phyloP scores from a whole-genome alignment of 1,284 basidiomycete species.

The Peniophora sp. region DNA sequence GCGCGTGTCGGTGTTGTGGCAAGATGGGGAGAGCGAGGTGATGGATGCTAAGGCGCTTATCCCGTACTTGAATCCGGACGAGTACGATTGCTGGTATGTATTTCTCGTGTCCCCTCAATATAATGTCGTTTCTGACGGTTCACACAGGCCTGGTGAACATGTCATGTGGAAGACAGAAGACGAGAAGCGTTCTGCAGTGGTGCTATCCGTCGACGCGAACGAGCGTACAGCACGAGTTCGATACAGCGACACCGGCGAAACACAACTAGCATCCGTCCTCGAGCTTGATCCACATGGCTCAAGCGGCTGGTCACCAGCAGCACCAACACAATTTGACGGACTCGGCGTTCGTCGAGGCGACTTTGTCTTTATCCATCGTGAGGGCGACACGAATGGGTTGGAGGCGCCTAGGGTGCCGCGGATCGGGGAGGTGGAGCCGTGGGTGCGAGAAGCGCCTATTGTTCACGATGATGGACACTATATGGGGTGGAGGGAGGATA shows the following conservation, averaged over 20 bases:
- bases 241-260: conserved; percentile 41
- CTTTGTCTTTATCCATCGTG: conserved; percentile 71
- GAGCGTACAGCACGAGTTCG: conserved; percentile 66
- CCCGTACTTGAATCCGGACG: conserved; percentile 78
- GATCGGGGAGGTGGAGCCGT: conserved; percentile 73
- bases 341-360: conserved; percentile 80
- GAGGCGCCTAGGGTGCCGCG: conserved; percentile 58
- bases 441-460: conserved; percentile 59
- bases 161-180: conserved; percentile 82
- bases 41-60: conserved; percentile 60
- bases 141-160: conserved; percentile 80
- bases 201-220: conserved; percentile 70
- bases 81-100: conserved; percentile 78
- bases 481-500: conserved; percentile 59
- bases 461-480: conserved; percentile 39
- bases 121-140: background rate
- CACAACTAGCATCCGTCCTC: conserved; percentile 73
- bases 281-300: conserved; percentile 83
- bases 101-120: background rate
- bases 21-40: conserved; percentile 67
- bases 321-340: conserved; percentile 40
- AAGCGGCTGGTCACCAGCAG: conserved; percentile 37
- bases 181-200: conserved; percentile 58
- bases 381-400: conserved; percentile 62
- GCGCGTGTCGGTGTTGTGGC: conserved; percentile 76